Conservation (phyloP, 192 early-diverging fungal genomes). For the Linnemannia schmuckeri region DNA sequence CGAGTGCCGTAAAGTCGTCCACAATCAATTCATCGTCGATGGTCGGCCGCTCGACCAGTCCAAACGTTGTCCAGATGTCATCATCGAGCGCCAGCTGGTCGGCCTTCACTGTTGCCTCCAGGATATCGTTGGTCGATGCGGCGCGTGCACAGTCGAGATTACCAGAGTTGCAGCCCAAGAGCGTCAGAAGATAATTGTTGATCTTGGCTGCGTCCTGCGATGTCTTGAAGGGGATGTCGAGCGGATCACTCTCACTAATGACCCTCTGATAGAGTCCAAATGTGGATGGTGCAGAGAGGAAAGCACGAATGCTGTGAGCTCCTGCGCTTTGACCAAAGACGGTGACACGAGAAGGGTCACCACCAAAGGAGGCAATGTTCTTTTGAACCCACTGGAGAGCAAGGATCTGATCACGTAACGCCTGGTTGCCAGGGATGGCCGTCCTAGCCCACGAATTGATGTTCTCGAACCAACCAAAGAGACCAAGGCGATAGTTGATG, state of each 20-base stretch:
- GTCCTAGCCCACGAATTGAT: not conserved
- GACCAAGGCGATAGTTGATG: conserved; percentile 52
- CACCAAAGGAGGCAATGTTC: conserved; percentile 69
- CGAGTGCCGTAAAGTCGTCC: conserved; percentile 37
- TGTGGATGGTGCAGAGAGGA: conserved; percentile 52
- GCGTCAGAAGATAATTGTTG: conserved; percentile 27
- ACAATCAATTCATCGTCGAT: conserved; percentile 49
- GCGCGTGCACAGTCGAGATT: conserved; percentile 37
- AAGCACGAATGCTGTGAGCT: conserved; percentile 52
- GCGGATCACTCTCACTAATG: conserved; percentile 60
- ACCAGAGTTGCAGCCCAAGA: conserved; percentile 7
- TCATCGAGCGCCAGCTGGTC: conserved; percentile 18
- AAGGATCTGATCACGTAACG: conserved; percentile 64
- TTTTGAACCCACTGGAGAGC: conserved; percentile 68
- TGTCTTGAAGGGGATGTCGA: conserved; percentile 52
- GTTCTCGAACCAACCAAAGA: conserved; percentile 43
- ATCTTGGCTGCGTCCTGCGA: conserved; percentile 8
- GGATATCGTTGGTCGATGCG: conserved; percentile 4
- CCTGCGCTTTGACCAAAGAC: conserved; percentile 55
- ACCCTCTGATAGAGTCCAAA: conserved; percentile 58
- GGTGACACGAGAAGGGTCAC: conserved; percentile 63
- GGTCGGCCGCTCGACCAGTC: conserved; percentile 33
- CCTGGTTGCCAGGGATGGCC: conserved; percentile 33
- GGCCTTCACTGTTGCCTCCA: conserved; percentile 28
- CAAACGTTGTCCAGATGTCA: conserved; percentile 38